phyloP scores from a whole-genome alignment of 202 grass and related monocot genomes.

The Bolboschoenoplectus hybrid region DNA sequence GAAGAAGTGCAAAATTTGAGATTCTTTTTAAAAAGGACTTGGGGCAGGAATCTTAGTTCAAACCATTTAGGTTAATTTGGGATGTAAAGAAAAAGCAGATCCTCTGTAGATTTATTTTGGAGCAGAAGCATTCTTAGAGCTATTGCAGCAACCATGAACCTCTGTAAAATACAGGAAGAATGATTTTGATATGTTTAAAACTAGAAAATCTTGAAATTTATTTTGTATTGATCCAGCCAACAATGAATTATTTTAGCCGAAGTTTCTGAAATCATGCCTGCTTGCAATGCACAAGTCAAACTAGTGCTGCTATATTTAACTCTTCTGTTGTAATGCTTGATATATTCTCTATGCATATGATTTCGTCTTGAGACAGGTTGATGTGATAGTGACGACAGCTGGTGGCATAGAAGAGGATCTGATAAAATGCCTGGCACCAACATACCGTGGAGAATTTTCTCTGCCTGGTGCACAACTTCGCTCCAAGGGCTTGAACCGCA shows the following conservation, averaged over 20 bases:
- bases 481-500: slow-evolving; percentile 95
- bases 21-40: neutral
- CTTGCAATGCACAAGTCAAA: neutral
- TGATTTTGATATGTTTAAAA: neutral
- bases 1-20: neutral
- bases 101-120: neutral
- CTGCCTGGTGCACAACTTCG: slow-evolving; percentile 66
- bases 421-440: slow-evolving; percentile 91
- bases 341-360: neutral
- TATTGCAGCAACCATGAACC: neutral
- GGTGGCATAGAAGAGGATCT: slow-evolving; percentile 97
- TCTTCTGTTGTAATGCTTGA: neutral
- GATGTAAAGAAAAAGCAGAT: neutral
- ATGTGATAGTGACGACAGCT: slow-evolving; percentile 93
- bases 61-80: neutral
- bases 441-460: slow-evolving; percentile 82
- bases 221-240: neutral
- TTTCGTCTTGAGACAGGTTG: slow-evolving; percentile 52
- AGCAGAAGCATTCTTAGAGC: neutral
- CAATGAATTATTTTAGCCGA: neutral
- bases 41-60: neutral
- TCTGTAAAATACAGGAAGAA: neutral
- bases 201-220: neutral
- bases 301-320: neutral
- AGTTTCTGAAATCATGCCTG: neutral